Percentiles rank a stretch among this genome's conserved stretches.
Evolutionary conservation across 345 rosid genomes (phyloP).

Genomic region (Salix viminalis): DNA sequence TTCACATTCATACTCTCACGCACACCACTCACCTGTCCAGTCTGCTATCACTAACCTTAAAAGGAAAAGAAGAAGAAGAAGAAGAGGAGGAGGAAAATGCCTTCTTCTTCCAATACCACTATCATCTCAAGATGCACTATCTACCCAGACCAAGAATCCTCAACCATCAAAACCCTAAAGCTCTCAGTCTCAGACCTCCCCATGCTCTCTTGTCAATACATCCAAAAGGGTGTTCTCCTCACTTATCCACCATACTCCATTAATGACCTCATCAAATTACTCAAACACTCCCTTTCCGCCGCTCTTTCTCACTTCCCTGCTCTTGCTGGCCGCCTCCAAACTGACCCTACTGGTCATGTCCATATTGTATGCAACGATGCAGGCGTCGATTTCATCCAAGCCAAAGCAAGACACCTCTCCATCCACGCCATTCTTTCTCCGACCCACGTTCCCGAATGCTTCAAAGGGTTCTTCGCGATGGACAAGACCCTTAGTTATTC

Average conservation of each 20-base stretch:
- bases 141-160: conserved; percentile 36
- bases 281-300: conserved; percentile 59
- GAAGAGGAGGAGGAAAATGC: conserved; percentile 34
- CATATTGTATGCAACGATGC: conserved; percentile 67
- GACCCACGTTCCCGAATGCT: conserved; percentile 48
- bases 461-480: conserved; percentile 68
- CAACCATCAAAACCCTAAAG: conserved; percentile 31
- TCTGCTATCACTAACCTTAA: background rate
- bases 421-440: conserved; percentile 40
- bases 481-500: conserved; percentile 70
- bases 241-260: conserved; percentile 40
- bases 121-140: conserved; percentile 56
- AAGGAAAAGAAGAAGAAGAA: background rate
- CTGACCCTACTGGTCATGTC: conserved; percentile 56
- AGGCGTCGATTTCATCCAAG: conserved; percentile 64
- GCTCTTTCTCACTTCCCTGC: conserved; percentile 75
- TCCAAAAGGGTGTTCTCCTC: conserved; percentile 88
- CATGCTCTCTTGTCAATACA: conserved; percentile 96
- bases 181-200: conserved; percentile 94
- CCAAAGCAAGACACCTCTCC: conserved; percentile 44
- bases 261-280: conserved; percentile 38
- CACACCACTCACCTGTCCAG: background rate
- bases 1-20: background rate
- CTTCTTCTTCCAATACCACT: conserved; percentile 41
- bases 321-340: conserved; percentile 76